phyloP scores from a whole-genome alignment of 2,329 filamentous ascomycete genomes.

The Fusarium secorum region DNA sequence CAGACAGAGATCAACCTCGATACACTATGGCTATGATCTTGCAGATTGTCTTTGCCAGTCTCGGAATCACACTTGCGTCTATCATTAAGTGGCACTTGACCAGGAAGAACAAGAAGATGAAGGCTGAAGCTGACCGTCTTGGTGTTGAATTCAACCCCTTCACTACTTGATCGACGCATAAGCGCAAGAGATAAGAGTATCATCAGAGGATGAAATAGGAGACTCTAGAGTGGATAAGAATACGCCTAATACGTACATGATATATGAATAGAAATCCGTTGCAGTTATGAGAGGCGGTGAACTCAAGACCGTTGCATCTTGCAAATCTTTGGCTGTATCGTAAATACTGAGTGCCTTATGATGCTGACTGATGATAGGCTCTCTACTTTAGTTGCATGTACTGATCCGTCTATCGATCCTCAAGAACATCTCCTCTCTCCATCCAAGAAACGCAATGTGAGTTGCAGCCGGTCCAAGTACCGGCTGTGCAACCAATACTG shows the following conservation, averaged over 20 bases:
- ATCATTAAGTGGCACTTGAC: constrained; percentile 27
- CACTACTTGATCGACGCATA: neutral
- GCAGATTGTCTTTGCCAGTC: constrained; percentile 23
- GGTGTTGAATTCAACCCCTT: constrained; percentile 26
- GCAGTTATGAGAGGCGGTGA: neutral
- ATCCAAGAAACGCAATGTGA: constrained; percentile 5
- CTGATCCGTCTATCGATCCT: neutral
- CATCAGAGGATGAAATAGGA: too few species aligned
- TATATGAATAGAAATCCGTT: neutral
- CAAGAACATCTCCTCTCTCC: constrained; percentile 2
- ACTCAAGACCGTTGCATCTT: neutral
- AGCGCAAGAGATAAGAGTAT: fast-evolving
- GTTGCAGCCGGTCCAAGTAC: constrained; percentile 5
- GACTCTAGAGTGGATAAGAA: neutral
- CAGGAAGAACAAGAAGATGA: constrained; percentile 32
- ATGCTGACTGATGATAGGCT: too few species aligned
- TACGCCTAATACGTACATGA: neutral
- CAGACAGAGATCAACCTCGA: constrained; percentile 39
- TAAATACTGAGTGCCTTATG: neutral
- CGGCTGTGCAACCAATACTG: neutral
- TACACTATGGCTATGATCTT: constrained; percentile 43
- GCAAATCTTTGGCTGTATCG: fast-evolving
- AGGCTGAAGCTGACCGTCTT: constrained; percentile 17
- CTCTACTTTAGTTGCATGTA: fast-evolving
- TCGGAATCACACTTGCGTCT: constrained; percentile 12